Base-by-base conservation (phyloP, 345 rosid genomes). In the Heritiera fomes region DNA sequence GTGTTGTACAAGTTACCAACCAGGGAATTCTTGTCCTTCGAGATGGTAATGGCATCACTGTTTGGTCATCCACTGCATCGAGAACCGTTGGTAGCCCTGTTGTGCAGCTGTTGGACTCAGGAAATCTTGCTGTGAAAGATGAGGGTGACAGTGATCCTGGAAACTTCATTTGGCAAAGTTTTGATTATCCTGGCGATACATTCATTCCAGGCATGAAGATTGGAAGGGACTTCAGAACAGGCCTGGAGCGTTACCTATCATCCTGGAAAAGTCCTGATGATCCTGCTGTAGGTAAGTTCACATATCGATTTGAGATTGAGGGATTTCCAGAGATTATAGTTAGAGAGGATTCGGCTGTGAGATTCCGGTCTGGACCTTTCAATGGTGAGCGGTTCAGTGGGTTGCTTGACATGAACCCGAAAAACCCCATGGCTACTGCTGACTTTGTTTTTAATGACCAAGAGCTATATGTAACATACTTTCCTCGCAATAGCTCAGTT, bases 201-300 rank as follows among this genome's bases (percentile, higher is more conserved):
- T 46, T 89, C 49, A 74, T 91, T 30, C 84, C 92, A 0, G 89
- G 84, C 6, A 87, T 88, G 90, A 85, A 86, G 78, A 12, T 89
- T 1, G 92, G 94, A 18, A 77, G 79, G 85, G 84, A 89, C 74
- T 73, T 82, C 3, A 65, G 61, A 0, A 75, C 85, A 0, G 85
- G 88, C 18, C 30, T 82, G 0, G 74, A 89, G 2, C 75, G 81
- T 66, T 84, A 61, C 71, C 15, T 89, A 7, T 78, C 82, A 23
- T 84, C 91, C 0, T 89, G 91, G 94, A 85, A 45, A 70, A 87
- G 82, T 23, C 1, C 40, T 1, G 84, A 82, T 7, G 91, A 89
- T 78, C 92, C 94, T 41, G 65, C 80, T 4, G n/a, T 70, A 0
- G 90, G 91, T 7, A 73, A 63, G 3, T 87, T 53, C 46, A 58